Evolutionary conservation across 768 basidiomycete species (phyloP).

Genomic region (Auricularia sp.): DNA sequence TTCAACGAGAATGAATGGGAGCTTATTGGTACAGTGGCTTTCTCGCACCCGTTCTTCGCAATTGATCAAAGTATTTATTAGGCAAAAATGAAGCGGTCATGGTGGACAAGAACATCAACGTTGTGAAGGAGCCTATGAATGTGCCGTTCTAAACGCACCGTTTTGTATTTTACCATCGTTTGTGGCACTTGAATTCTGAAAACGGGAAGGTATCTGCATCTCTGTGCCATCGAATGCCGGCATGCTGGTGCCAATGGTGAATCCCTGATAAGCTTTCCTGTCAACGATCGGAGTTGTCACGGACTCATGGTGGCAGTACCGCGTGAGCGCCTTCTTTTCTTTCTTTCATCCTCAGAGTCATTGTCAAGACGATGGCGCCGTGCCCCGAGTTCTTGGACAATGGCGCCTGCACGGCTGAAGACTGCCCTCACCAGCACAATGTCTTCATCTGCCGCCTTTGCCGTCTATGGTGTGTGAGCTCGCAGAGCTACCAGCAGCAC

Average conservation of each 20-base stretch:
- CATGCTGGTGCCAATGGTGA: too few species aligned
- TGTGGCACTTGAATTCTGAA: too few species aligned
- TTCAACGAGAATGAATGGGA: conserved; percentile 22
- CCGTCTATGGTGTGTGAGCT: background rate
- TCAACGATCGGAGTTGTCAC: too few species aligned
- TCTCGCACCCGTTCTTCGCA: background rate
- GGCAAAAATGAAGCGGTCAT: background rate
- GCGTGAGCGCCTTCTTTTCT: too few species aligned
- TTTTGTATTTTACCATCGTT: too few species aligned
- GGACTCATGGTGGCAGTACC: too few species aligned
- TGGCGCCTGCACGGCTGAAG: background rate
- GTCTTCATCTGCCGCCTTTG: background rate
- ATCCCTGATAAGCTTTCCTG: too few species aligned
- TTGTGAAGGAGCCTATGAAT: background rate
- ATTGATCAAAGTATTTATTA: background rate
- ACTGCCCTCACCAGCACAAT: background rate
- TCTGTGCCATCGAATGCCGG: too few species aligned
- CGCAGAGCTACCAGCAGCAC: background rate
- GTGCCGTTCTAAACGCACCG: background rate
- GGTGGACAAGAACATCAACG: background rate
- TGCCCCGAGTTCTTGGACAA: background rate
- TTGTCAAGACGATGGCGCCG: background rate
- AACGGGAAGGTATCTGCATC: too few species aligned
- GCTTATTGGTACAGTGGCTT: conserved; percentile 11
- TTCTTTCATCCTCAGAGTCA: too few species aligned